Percentiles rank a stretch among this genome's conserved stretches.
phyloP scores from a whole-genome alignment of 2,329 filamentous ascomycete genomes.

The Aspergillus thermomutatus region DNA sequence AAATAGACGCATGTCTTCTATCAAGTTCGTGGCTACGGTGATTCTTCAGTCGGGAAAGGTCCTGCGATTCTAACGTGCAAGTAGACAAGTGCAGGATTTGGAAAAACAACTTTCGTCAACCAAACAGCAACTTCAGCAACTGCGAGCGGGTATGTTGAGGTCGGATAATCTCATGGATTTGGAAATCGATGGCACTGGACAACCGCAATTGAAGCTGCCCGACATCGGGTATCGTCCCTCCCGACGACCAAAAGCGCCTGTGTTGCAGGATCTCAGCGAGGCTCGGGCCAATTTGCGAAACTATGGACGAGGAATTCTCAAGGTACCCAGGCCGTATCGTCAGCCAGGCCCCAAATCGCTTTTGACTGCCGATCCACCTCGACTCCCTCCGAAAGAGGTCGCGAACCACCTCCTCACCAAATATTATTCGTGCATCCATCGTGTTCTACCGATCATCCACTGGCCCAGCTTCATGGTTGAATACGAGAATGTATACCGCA shows the following conservation, averaged over 20 bases:
- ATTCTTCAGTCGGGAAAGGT: conserved; percentile 1
- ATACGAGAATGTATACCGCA: conserved; percentile 73
- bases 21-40: conserved; percentile 61
- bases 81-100: conserved; percentile 84
- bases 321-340: conserved; percentile 68
- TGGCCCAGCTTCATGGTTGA: conserved; percentile 78
- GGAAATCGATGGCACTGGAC: conserved; percentile 36
- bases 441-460: conserved; percentile 79
- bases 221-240: conserved; percentile 64
- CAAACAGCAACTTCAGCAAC: conserved; percentile 72
- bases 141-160: conserved; percentile 62
- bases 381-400: conserved; percentile 66
- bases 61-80: conserved; percentile 16
- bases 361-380: conserved; percentile 56
- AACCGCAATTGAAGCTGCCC: conserved; percentile 57
- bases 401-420: conserved; percentile 70
- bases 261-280: conserved; percentile 66
- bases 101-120: conserved; percentile 84
- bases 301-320: conserved; percentile 75
- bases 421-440: conserved; percentile 75
- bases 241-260: conserved; percentile 58
- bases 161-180: conserved; percentile 46
- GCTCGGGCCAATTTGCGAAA: conserved; percentile 70
- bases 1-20: conserved; percentile 96
- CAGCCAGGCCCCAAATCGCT: conserved; percentile 48